Base-by-base conservation (phyloP, 495 filamentous ascomycete species). In the Evernia prunastri region DNA sequence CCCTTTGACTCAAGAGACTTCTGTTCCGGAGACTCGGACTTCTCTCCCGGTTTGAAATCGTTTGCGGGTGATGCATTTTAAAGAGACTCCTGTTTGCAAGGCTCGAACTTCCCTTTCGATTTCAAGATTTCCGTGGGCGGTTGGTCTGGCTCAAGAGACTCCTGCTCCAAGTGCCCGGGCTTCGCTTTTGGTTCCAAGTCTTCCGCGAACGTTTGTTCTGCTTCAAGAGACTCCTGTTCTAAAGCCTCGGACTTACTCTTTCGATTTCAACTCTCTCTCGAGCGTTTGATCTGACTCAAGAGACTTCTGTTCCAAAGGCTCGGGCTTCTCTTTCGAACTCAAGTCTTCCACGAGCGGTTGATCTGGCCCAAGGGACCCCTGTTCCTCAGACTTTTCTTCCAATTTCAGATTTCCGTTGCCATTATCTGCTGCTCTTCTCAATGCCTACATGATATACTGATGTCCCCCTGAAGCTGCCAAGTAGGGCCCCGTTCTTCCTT, bases 401-500 rank as follows among this genome's bases (percentile, higher is more conserved):
- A 18, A 15, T 45, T 45, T 45, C 43, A 45, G 20, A 18, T 17
- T 2, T 45, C 15, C 43, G 43, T 45, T 45, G 43, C 43, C 20
- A 45, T 45, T 45, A 20, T 45, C 18, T 31, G 54, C 54, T 37
- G 10, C 54, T 57, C 12, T 57, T n/a, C 5, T 33, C 54, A 57
- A 23, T n/a, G 15, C 54, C 11, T 33, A 18, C 25, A 31, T 57
- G 54, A 57, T 37, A 57, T 57, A n/a, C 4, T 23, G 17, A 57
- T 57, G 54, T 15, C 23, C 54, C 20, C 31, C 25, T 37, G 54
- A 33, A 37, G 54, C 54, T 57, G 54, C 54, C 31, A 57, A 57
- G 54, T 57, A 18, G 54, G 31, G 54, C 54, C 23, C 54, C 31
- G 36, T 57, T 57, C 54, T 57, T 37, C 54, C 54, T 57, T 56